Evolutionary conservation across 1,139 yeast genomes (phyloP).

Genomic region (Cylindricascospora bacillispora): DNA sequence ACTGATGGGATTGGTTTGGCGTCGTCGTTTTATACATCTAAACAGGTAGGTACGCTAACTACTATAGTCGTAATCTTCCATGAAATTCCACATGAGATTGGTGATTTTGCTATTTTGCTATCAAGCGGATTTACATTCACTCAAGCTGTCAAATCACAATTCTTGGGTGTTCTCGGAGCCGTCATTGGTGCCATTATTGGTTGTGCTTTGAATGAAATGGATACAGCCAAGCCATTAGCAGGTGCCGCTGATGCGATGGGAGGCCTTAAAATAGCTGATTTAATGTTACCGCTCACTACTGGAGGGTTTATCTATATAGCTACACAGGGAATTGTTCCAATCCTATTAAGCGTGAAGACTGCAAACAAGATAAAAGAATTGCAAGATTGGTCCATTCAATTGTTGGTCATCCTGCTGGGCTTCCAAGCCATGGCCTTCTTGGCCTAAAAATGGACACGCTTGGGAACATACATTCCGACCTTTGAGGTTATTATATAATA

Average conservation of each 20-base stretch:
- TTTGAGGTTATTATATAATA: too few relatives aligned
- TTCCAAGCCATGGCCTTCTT: conserved; percentile 5
- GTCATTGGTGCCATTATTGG: conserved; percentile 50
- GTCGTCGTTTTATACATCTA: conserved; percentile 47
- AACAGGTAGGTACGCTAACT: conserved; percentile 48
- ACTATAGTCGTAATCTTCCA: conserved; percentile 56
- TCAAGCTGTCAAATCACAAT: conserved; percentile 51
- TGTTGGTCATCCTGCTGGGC: conserved; percentile 4
- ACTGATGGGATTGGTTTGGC: conserved; percentile 63
- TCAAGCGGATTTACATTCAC: conserved; percentile 52
- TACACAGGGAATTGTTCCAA: conserved; percentile 54
- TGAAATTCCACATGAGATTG: conserved; percentile 65
- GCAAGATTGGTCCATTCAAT: conserved; percentile 2
- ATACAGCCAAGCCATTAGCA: too few relatives aligned
- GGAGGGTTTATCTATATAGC: conserved; percentile 61
- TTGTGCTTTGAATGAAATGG: conserved; percentile 30
- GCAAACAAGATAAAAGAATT: conserved; percentile 11
- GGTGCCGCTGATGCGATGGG: conserved; percentile 1
- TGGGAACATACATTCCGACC: too few relatives aligned
- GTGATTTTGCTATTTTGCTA: conserved; percentile 55
- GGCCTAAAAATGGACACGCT: too few relatives aligned
- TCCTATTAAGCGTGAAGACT: conserved; percentile 31
- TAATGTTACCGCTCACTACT: conserved; percentile 56
- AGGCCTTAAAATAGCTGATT: conserved; percentile 27
- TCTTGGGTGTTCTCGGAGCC: conserved; percentile 51